Percentiles rank a stretch among this genome's conserved stretches.
These are phyloP conservation scores for Aspergillus conjunctus DNA, from an alignment of 495 filamentous ascomycete species.

Conservation along the genomic window DNA sequence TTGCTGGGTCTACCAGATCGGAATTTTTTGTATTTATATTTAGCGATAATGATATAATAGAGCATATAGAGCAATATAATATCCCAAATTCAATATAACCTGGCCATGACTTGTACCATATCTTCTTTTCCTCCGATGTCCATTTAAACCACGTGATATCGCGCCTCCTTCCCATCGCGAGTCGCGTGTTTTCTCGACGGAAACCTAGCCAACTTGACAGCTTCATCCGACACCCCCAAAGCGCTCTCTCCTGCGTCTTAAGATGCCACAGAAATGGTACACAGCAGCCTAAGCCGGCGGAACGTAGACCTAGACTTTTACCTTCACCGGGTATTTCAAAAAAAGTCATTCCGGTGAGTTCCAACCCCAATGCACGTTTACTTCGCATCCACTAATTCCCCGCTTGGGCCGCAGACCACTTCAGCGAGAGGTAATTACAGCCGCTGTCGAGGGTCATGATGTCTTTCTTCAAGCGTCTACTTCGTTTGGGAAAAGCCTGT, in stretches of 20 bases:
- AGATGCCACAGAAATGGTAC: conserved; percentile 31
- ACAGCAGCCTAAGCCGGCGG: conserved; percentile 21
- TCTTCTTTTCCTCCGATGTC: background rate
- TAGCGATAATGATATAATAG: conserved; percentile 17
- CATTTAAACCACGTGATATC: conserved; percentile 26
- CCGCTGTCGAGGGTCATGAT: conserved; percentile 81
- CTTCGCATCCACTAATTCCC: conserved; percentile 1
- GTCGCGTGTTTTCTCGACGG: background rate
- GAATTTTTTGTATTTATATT: conserved; percentile 9
- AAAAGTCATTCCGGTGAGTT: conserved; percentile 67
- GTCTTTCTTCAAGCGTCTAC: conserved; percentile 96
- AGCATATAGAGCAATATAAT: conserved; percentile 1
- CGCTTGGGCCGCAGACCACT: conserved; percentile 61
- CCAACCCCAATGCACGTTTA: background rate
- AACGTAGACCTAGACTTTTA: conserved; percentile 80
- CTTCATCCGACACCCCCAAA: background rate
- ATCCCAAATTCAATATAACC: background rate
- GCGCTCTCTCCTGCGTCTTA: background rate
- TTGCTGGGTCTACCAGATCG: too few relatives aligned
- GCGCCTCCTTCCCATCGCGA: conserved; percentile 11
- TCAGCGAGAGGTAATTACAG: conserved; percentile 83
- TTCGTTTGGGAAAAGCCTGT: conserved; percentile 92
- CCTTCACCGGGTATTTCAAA: conserved; percentile 78
- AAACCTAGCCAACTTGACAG: background rate
- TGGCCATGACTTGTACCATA: background rate